Conservation (phyloP, 495 filamentous ascomycete genomes). For the Immersiella caudata region DNA sequence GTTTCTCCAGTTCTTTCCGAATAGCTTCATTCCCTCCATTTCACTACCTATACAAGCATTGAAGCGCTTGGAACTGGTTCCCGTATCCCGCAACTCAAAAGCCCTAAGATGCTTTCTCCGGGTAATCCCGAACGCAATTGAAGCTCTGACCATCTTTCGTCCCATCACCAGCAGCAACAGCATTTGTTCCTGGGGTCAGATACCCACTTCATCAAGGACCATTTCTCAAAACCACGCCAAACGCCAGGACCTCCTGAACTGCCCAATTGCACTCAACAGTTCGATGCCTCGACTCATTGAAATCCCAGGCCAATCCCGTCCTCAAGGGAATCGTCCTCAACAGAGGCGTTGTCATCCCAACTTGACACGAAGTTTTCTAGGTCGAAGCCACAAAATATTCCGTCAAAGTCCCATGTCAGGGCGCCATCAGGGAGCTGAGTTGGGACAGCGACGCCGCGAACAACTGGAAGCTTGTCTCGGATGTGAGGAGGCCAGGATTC, state of each 20-base stretch:
- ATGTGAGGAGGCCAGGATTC: not conserved
- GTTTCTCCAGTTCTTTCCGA: not conserved
- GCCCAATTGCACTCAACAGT: not conserved
- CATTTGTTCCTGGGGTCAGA: not conserved
- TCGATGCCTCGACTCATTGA: too few species aligned
- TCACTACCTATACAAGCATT: not conserved
- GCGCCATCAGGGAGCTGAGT: not conserved
- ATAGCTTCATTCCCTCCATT: not conserved
- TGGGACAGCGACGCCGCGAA: not conserved
- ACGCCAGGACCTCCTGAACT: not conserved
- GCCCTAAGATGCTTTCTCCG: not conserved
- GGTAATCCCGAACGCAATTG: constrained; percentile 10
- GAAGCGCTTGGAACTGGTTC: too few species aligned
- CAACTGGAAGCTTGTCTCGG: constrained; percentile 2
- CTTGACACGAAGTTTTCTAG: not conserved
- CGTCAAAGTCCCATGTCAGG: constrained; percentile 21
- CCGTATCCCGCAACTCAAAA: not conserved
- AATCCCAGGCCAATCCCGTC: not conserved
- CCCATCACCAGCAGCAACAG: constrained; percentile 9
- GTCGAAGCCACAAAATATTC: constrained; percentile 14
- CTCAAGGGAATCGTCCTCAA: not conserved
- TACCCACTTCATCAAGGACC: not conserved
- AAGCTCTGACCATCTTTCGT: constrained; percentile 11
- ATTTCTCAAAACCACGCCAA: too few species aligned
- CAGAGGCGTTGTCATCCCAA: not conserved